Evolutionary conservation across 129 eudicot species (phyloP), one percentile per base, ranked within the genome.

Genomic region (Sambucus nigra): DNA sequence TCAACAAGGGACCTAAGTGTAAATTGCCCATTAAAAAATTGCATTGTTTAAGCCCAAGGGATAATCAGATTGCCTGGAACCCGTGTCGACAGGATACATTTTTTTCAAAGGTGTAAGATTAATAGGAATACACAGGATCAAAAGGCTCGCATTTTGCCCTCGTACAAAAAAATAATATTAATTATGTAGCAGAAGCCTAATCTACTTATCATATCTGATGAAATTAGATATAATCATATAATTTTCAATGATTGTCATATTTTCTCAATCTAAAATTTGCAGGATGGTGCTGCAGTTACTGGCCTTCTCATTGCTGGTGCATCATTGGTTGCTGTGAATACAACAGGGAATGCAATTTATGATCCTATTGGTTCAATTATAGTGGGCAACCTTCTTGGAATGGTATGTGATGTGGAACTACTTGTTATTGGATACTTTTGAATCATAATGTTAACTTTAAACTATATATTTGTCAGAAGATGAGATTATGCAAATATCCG

Each of bases 261-360:
- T 15, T 35, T 35, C 42, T 35, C 1, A 35, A 35, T 8, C 13
- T 18, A 42, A 16, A 42, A 42, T 42, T n/a, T 79, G 67, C 84
- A 91, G 98, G 98, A 91, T 62, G 89, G 98, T 67, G 98, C 98
- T 74, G 95, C 98, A 61, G 95, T 91, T 44, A 65, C 95, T 40
- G 95, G 98, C 17, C 98, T 91, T 69, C 66, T 55, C 28, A 86
- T 91, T 15, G 98, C 98, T 29, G 95, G 64, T 67, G 95, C 95
- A 54, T 91, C 98, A 27, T 60, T 91, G 74, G 82, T 91, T 51
- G 98, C 97, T 46, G 95, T 84, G 41, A 81, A 81, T 53, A 14
- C 67, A 56, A 88, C 97, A 15, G 97, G 97, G 52, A 88, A 88
- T 76, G 69, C 97, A 62, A 84, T 88, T 53, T 88, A 88, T 71